Evolutionary conservation across 768 basidiomycete genomes (phyloP).

Genomic region (Porphyrellus cyaneotinctus): DNA sequence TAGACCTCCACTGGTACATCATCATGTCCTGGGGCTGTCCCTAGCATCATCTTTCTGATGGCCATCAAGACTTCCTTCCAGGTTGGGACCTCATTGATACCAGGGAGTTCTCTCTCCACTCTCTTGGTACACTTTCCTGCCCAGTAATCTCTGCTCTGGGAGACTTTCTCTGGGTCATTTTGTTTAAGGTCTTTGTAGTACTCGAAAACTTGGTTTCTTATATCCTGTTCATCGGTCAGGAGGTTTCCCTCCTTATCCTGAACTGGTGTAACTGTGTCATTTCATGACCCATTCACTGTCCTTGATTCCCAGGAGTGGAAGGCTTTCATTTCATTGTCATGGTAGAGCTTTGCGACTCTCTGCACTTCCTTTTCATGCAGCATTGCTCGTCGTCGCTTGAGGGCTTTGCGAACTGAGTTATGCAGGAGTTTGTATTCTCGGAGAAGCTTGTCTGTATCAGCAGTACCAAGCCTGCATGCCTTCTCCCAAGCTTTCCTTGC

Average conservation of each 20-base stretch:
- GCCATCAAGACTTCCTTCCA: neutral
- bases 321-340: neutral
- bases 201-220: neutral
- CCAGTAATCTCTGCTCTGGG: neutral
- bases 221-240: neutral
- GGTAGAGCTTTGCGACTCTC: neutral
- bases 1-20: neutral
- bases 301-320: neutral
- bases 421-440: neutral
- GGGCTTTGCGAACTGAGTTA: neutral
- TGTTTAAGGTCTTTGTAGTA: neutral
- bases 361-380: neutral
- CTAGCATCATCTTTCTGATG: neutral
- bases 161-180: neutral
- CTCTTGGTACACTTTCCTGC: neutral
- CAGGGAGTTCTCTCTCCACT: neutral
- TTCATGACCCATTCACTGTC: neutral
- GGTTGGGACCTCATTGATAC: neutral
- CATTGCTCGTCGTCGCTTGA: neutral
- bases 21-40: neutral
- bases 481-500: neutral
- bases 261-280: neutral
- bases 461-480: neutral
- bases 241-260: neutral
- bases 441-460: neutral